Evolutionary conservation across 208 protist species (phyloP), one percentile per base, ranked within the genome.

Genomic region (Jaenimonas drosophilae): DNA sequence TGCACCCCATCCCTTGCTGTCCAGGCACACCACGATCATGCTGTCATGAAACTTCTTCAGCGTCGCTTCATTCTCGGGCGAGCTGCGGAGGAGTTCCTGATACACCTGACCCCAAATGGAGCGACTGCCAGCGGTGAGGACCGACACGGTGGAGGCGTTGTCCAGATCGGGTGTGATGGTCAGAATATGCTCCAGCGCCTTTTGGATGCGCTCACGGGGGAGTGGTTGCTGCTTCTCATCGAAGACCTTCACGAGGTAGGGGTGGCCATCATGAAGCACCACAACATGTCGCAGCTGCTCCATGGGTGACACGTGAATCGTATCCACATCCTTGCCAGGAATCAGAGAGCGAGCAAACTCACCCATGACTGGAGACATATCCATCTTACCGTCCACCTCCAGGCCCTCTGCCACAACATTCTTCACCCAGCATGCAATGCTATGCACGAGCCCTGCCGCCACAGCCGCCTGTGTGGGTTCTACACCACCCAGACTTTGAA

Each of bases 201-300:
- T 59, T 48, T 85, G 66, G 21, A 91, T 75, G 19, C 69, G 63
- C 25, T 81, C 64, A 16, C 77, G 51, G 14, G 58, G 55, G 17
- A 57, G 42, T 20, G 55, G 44, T 14, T 2, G 29, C 43, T 71
- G 51, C 14, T 73, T 46, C 1, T 87, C 76, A 43, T 78, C 76
- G 33, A 91, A 82, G 4, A 91, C 54, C 20, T 72, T 59, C 28
- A 92, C 63, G 36, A 73, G 20, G 60, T 89, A 85, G 0, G 64
- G 66, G 45, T 88, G 74, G 5, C 78, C 84, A 39, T 92, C 79
- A 49, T 89, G 84, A 24, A 92, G 61, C 25, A 92, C 79, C 26
- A 91, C 56, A 27, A 91, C 51, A 64, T 91, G 83, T 11, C 66
- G 59, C 30, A 91, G 65, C 39, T 80, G 52, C 45, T 74, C 61